Evolutionary conservation across 148 eudicot species (phyloP).

Genomic region (Euryodendron excelsum): DNA sequence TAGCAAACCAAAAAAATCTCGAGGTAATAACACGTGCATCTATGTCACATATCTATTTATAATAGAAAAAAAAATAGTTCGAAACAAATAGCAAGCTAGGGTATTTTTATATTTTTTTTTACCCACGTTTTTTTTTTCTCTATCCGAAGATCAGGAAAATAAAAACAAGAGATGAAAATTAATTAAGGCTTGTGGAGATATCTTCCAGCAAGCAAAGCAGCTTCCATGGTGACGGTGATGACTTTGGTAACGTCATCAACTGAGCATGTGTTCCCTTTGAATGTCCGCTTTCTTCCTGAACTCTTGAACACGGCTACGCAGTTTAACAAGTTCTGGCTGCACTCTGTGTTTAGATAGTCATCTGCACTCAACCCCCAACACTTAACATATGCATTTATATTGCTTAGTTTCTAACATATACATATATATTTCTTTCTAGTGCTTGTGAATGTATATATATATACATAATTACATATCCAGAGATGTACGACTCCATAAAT

Average conservation of each 20-base stretch:
- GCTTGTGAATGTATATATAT: neutral
- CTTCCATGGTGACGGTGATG: constrained; percentile 44
- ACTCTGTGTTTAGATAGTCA: constrained; percentile 49
- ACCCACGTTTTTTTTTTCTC: neutral
- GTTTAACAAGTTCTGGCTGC: constrained; percentile 43
- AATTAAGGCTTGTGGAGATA: constrained; percentile 44
- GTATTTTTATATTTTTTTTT: too few relatives aligned
- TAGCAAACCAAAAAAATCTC: too few relatives aligned
- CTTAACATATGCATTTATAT: neutral
- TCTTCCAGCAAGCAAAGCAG: constrained; percentile 57
- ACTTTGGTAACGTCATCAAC: constrained; percentile 45
- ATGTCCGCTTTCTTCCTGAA: constrained; percentile 37
- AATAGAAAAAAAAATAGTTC: neutral
- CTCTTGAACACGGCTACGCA: constrained; percentile 41
- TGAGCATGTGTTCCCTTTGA: constrained; percentile 53
- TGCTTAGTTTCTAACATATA: too few relatives aligned
- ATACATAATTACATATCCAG: too few relatives aligned
- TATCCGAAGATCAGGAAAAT: too few relatives aligned
- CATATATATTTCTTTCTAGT: neutral
- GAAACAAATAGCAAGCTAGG: neutral
- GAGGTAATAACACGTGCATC: neutral
- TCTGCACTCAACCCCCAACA: constrained; percentile 30
- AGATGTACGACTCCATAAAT: neutral
- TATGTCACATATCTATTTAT: neutral
- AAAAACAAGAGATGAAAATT: neutral